A percentile compares a stretch with the other conserved stretches of the same genome.
Conservation (phyloP, 768 basidiomycete species). For the Hygrocybe coccinea region DNA sequence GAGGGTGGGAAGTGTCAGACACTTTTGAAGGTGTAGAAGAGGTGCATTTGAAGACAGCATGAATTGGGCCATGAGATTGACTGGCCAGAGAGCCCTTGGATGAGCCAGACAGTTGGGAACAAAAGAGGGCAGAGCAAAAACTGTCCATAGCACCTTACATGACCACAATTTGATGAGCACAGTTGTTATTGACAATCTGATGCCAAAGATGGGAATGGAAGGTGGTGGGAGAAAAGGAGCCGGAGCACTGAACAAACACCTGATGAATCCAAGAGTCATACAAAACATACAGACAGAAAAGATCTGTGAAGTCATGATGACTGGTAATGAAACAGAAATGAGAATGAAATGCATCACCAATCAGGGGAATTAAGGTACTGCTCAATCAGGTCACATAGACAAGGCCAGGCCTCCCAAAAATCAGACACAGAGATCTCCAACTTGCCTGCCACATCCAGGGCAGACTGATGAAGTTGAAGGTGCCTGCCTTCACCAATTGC, state of each 20-base stretch:
- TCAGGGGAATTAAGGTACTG: neutral
- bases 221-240: neutral
- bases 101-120: neutral
- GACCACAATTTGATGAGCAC: too few relatives aligned
- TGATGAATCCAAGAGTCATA: neutral
- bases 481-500: too few relatives aligned
- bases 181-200: neutral
- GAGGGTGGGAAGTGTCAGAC: too few relatives aligned
- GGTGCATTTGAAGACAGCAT: neutral
- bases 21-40: neutral
- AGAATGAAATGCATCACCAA: neutral
- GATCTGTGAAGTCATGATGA: neutral
- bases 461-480: neutral
- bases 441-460: neutral
- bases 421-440: neutral
- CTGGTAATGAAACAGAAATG: neutral
- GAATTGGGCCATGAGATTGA: too few relatives aligned
- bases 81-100: neutral
- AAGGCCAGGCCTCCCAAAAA: neutral
- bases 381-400: neutral
- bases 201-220: too few relatives aligned
- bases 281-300: neutral
- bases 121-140: neutral
- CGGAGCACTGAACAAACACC: neutral
- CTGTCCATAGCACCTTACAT: too few relatives aligned